Conservation (phyloP, 768 basidiomycete species). For the Russula foetens region DNA sequence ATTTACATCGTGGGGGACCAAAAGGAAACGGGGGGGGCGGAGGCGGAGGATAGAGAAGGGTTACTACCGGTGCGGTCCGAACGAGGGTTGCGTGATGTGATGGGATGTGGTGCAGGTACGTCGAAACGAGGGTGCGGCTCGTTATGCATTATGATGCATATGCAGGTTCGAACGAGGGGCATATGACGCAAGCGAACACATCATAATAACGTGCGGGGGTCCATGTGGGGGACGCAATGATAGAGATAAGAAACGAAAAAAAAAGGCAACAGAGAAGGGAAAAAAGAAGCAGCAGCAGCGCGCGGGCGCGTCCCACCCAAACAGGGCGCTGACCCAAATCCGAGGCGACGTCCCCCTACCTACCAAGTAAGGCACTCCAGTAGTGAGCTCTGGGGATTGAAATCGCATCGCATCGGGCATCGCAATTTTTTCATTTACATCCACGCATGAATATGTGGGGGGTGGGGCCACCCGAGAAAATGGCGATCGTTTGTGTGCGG, state of each 20-base stretch:
- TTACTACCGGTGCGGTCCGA: too few relatives aligned
- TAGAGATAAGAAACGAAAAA: slow-evolving; percentile 9
- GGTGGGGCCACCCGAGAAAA: too few relatives aligned
- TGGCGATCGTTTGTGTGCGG: too few relatives aligned
- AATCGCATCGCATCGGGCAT: too few relatives aligned
- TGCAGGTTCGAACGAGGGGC: slow-evolving; percentile 3
- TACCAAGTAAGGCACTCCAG: too few relatives aligned
- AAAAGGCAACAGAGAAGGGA: background rate
- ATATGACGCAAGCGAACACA: background rate
- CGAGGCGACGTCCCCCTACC: background rate
- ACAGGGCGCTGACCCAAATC: background rate
- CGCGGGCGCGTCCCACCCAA: background rate
- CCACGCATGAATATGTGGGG: too few relatives aligned
- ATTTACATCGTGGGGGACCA: too few relatives aligned
- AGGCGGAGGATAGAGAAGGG: background rate
- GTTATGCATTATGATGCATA: background rate
- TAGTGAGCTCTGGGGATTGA: too few relatives aligned
- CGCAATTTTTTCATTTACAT: too few relatives aligned
- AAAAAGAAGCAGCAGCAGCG: background rate
- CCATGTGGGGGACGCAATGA: background rate
- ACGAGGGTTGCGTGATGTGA: background rate
- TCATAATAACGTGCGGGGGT: background rate
- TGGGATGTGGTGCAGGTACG: background rate
- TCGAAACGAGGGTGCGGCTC: slow-evolving; percentile 5
- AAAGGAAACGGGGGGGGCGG: background rate